Evolutionary conservation across 768 basidiomycete genomes (phyloP), one percentile per base, ranked within the genome.

Genomic region (Pisolithus orientalis): DNA sequence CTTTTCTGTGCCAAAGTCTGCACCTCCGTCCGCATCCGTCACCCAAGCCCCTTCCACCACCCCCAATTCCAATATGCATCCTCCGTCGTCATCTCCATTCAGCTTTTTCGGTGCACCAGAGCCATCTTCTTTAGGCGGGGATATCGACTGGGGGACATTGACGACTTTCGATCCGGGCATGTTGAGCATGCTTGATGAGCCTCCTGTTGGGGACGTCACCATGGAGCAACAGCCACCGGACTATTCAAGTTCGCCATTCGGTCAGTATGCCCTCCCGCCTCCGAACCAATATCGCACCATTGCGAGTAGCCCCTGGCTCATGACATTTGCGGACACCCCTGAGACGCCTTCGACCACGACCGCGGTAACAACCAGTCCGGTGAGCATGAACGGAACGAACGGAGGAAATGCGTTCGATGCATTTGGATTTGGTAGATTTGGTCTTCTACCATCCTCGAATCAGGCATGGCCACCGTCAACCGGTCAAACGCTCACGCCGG

Each of bases 281-380:
- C 66, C 75, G 1, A 72, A 75, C 6, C 78, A 82, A 1, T 90
- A 81, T 67, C 90, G 85, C 52, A 89, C 87, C 10, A 84, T 94
- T 52, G 89, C 89, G 47, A 83, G 77, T 69, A 91, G 91, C 56
- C 89, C 90, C 1, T 76, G 83, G 70, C 91, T 86, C 74, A 89
- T 87, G 74, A 88, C 89, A n/a, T 86, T 86, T 63, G 79, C 84
- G 14, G 78, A 81, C 17, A 67, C 71, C 6, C 82, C 78, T 57
- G 83, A 84, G 54, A 60, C 70, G 34, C 65, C 70, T 14, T 60
- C 43, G 17, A 27, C 71, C 10, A 65, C 70, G 1, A 27, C 71
- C 10, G 65, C 70, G 1, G 44, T 40, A 13, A 44, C 57, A 42
- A 49, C 57, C 25, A 54, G 59, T 52, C 17, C 45, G 10, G 40